Evolutionary conservation across 2,329 filamentous ascomycete species (phyloP), one percentile per base, ranked within the genome.

Genomic region (Monosporascus ibericus): DNA sequence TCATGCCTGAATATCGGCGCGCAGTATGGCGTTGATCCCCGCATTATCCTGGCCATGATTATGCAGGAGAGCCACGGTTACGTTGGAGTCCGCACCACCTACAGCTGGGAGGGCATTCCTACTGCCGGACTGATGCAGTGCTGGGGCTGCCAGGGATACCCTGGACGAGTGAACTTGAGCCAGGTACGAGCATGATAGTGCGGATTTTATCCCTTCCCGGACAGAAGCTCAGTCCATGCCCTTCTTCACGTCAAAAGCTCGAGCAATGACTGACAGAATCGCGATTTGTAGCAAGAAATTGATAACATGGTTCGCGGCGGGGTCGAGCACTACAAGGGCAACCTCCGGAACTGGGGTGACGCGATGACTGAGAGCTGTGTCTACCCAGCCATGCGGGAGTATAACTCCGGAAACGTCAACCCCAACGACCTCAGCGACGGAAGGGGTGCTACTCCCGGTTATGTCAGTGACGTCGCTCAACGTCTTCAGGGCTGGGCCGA

Each of bases 61-160:
- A 72, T 73, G 68, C 68, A 73, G 60, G 71, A 73, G 61, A 70
- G 65, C 55, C 65, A 62, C 49, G 71, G 70, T 30, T 64, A 71
- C 52, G 69, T 73, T 27, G 69, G 68, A 14, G 69, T 70, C 15
- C 44, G 36, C 3, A 72, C 69, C 18, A 70, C 70, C 36, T 55
- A n/a, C 44, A 66, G 69, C 58, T 52, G 50, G 18, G 69, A 72
- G 50, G 61, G 63, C 17, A 64, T 66, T 49, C 25, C 30, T 39
- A 70, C 68, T 3, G 69, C 66, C 17, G 70, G 71, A n/a, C 59
- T 73, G 39, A 72, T 74, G 71, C 70, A 73, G 59, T 65, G 65
- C 47, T 61, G 61, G 34, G 68, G 65, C 36, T 67, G 67, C 53
- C 64, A 63, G 5, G 68, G 67, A 2, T 72, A 66, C 55, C 64